Base-by-base conservation (phyloP, 257 asterid genomes). In the Knoxia roxburghii region DNA sequence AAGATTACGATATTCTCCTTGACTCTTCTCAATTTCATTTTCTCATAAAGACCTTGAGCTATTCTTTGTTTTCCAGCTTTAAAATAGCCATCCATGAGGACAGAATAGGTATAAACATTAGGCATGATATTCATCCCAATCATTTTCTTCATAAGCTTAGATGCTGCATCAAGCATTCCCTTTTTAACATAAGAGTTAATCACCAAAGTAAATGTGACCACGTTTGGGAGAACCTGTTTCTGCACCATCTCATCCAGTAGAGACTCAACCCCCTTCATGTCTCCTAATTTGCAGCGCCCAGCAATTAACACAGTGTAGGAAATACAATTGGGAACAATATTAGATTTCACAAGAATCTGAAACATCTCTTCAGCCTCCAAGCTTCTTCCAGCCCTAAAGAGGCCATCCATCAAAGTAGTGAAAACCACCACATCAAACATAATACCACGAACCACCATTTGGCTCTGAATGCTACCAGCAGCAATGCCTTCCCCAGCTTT, bases 391-490 rank as follows among this genome's bases (percentile, higher is more conserved):
- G 70, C 75, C 87, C 84, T 88, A 58, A 83, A 82, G n/a, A 86
- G 94, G 53, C 97, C 97, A 74, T 90, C 82, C 51, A 93, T 86
- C 77, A 90, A 77, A 69, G 80, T 73, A 52, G 97, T 86, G 30
- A 86, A 80, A 27, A 79, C 73, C 52, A 90, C 97, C 71, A 81
- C 86, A 77, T 93, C 96, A 63, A 84, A 90, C 45, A 73, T 30
- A 73, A 90, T 77, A 54, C 97, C 99, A 46, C 85, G 85, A 72
- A 86, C 89, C 72, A 93, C 88, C 95, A 90, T 85, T 80, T 86
- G 97, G 73, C 91, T 73, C 74, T 65, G 89, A 81, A 90, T 72
- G 82, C 76, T 82, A 75, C 73, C 73, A 65, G 97, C 99, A 69
- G 81, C 80, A 78, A 74, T 75, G 43, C 45, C 77, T 68, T 80